Base-by-base conservation (phyloP, 2,329 filamentous ascomycete genomes). In the Arthrocladium fulminans region DNA sequence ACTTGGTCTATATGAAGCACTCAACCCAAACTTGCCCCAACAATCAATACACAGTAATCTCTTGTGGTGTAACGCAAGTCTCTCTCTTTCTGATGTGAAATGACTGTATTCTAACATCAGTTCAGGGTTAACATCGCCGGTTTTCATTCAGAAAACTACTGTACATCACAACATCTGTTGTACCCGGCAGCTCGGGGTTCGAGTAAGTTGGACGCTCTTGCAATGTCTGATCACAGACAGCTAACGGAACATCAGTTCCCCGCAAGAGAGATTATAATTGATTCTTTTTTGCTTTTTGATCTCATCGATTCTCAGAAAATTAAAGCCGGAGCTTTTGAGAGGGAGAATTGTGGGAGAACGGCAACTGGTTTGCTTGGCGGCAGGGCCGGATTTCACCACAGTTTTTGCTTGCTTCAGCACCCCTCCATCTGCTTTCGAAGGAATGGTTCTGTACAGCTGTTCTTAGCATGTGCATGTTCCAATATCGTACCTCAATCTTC, bases 121-220 rank as follows among this genome's bases (percentile, higher is more conserved):
- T 9, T 35, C 13, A 35, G 6, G 32, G 32, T 35, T 15, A 35
- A 35, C 32, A 35, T 35, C 32, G 32, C 32, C 32, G 32, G 32
- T 35, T 35, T 35, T 35, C 32, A 35, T 35, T 35, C 32, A 35
- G 32, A 35, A 35, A 15, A 35, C 32, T 35, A 35, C 17, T 8
- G 32, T 35, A 35, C 32, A 35, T 35, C 32, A 29, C 27, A 29
- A 29, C 27, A 29, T 29, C 27, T 29, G 27, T 29, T 35, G 32
- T 35, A 35, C 32, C 32, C 32, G 32, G 32, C 32, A 35, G 32
- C 32, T 35, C 32, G 32, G 32, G 32, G 32, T 35, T 35, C 32
- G 13, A 35, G 27, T 29, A 13, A 29, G 27, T 29, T 13, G 13
- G 13, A 29, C 13, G 7, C 7, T 29, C 27, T 29, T 29, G 27